phyloP scores from a whole-genome alignment of 345 rosid species.

The Gossypioides kirkii region DNA sequence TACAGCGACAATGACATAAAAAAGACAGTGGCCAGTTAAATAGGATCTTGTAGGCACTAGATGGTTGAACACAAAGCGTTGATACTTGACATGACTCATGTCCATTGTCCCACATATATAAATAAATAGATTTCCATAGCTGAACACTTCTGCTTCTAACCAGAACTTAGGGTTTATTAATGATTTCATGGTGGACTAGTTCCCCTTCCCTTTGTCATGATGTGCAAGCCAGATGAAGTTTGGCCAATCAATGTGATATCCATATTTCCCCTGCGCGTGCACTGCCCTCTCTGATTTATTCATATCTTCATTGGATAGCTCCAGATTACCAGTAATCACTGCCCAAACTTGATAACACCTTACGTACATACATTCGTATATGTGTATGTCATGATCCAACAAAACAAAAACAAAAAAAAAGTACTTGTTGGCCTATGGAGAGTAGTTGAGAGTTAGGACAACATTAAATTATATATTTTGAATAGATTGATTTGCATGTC shows the following conservation, averaged over 20 bases:
- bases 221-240: background rate
- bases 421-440: background rate
- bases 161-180: background rate
- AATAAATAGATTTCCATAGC: no score
- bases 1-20: background rate
- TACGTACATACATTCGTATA: background rate
- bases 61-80: background rate
- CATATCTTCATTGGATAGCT: constrained; percentile 7
- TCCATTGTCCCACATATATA: background rate
- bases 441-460: background rate
- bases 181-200: background rate
- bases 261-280: background rate
- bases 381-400: background rate
- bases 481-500: background rate
- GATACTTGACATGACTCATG: background rate
- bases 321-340: background rate
- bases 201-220: background rate
- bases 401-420: background rate
- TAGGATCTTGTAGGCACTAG: constrained; percentile 17
- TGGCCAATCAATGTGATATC: background rate
- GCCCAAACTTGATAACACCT: background rate
- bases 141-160: no score
- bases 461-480: background rate
- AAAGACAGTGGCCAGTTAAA: background rate
- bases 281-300: background rate